Conservation (phyloP, 768 basidiomycete species). For the Psilocybe cubensis region DNA sequence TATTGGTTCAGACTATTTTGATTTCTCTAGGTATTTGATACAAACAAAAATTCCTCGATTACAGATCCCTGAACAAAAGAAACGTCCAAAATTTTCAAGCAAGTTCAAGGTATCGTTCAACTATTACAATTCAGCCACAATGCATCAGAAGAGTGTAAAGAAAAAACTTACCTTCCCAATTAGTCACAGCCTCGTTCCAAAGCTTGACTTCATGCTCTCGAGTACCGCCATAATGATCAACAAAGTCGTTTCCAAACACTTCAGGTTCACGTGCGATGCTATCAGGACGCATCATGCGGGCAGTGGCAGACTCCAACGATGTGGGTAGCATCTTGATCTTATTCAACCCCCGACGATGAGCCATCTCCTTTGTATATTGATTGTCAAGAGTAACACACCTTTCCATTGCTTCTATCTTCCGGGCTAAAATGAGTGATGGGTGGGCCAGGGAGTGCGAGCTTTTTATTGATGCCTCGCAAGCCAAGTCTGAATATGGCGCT, state of each 20-base stretch:
- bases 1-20: too few species aligned
- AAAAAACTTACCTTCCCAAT: slow-evolving; percentile 80
- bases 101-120: slow-evolving; percentile 86
- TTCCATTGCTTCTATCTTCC: slow-evolving; percentile 61
- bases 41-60: background rate
- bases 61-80: background rate
- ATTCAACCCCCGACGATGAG: too few species aligned
- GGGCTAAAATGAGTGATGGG: slow-evolving; percentile 66
- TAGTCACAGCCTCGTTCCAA: slow-evolving; percentile 90
- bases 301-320: slow-evolving; percentile 80
- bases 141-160: background rate
- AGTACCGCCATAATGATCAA: slow-evolving; percentile 96
- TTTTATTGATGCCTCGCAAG: slow-evolving; percentile 83
- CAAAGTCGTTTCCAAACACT: slow-evolving; percentile 86
- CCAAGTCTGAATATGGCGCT: slow-evolving; percentile 89
- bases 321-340: slow-evolving; percentile 77
- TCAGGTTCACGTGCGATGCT: slow-evolving; percentile 80
- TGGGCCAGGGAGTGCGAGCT: slow-evolving; percentile 65
- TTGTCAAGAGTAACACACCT: slow-evolving; percentile 36
- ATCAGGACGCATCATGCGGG: slow-evolving; percentile 73
- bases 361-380: background rate
- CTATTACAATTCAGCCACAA: slow-evolving; percentile 37
- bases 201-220: slow-evolving; percentile 86
- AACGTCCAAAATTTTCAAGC: slow-evolving; percentile 32
- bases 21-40: too few species aligned